phyloP scores from a whole-genome alignment of 805 yeast species.

The Lipomyces spencermartinsiae region DNA sequence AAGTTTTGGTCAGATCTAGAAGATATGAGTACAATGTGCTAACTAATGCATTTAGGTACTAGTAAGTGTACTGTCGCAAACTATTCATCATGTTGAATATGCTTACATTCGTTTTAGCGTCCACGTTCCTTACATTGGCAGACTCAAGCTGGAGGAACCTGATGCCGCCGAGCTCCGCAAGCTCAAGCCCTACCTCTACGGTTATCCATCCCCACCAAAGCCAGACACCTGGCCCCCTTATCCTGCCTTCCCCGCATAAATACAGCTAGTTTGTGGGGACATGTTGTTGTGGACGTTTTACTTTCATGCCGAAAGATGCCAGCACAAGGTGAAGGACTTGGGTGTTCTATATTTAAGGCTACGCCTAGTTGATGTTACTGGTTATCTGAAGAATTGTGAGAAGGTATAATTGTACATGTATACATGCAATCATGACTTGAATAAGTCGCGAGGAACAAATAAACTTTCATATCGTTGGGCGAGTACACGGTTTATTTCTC shows the following conservation, averaged over 20 bases:
- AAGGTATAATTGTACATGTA: background rate
- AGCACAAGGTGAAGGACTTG: background rate
- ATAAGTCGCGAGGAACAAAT: background rate
- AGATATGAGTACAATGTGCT: background rate
- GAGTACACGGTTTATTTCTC: no score
- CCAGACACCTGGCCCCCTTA: background rate
- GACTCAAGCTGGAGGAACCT: background rate
- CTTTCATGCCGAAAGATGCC: background rate
- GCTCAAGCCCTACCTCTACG: background rate
- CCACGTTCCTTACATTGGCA: constrained; percentile 23
- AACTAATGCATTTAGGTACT: constrained; percentile 14
- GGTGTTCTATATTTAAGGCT: background rate
- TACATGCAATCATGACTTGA: background rate
- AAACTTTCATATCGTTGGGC: no score
- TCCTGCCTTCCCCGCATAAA: background rate
- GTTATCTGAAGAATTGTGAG: background rate
- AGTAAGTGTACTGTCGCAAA: constrained; percentile 13
- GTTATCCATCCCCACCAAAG: constrained; percentile 1
- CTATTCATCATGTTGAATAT: background rate
- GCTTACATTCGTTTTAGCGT: constrained; percentile 14
- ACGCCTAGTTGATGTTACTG: background rate
- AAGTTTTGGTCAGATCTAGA: background rate
- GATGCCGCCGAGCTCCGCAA: background rate
- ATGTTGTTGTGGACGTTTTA: background rate
- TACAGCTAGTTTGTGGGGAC: background rate